Evolutionary conservation across 176 grass and related monocot genomes (phyloP).

Genomic region (Aegilops longissima): DNA sequence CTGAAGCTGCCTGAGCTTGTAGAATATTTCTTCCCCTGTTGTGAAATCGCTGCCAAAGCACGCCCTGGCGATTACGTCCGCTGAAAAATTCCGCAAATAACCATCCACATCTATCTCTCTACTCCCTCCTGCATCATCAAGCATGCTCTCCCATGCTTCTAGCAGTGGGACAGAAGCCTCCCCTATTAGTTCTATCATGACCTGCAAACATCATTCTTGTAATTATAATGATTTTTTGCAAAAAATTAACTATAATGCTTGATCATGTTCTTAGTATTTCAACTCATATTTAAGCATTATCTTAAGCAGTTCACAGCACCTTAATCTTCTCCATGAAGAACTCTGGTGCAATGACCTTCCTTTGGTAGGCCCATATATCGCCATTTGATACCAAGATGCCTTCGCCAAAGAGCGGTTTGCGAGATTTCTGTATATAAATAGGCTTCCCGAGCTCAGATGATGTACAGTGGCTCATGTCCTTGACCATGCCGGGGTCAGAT

Average conservation of each 20-base stretch:
- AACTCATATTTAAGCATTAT: slow-evolving; percentile 14
- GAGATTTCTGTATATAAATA: not conserved
- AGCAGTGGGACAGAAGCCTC: slow-evolving; percentile 47
- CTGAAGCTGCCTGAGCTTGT: slow-evolving; percentile 26
- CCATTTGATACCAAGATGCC: not conserved
- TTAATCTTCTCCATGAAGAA: slow-evolving; percentile 89
- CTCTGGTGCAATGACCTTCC: slow-evolving; percentile 62
- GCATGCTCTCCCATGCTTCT: slow-evolving; percentile 51
- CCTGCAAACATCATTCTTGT: slow-evolving; percentile 31
- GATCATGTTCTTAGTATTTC: slow-evolving; percentile 12
- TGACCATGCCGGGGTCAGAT: slow-evolving; percentile 1
- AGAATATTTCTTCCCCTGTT: slow-evolving; percentile 21
- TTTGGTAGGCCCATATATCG: slow-evolving; percentile 53
- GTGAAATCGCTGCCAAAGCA: slow-evolving; percentile 38
- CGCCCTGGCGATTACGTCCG: slow-evolving; percentile 55
- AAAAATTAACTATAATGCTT: not conserved
- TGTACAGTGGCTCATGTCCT: slow-evolving; percentile 20
- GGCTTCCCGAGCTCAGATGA: not conserved
- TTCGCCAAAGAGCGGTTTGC: not conserved
- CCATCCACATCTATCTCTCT: slow-evolving; percentile 66
- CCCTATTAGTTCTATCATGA: slow-evolving; percentile 54
- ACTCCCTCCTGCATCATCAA: slow-evolving; percentile 32
- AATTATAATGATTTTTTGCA: not conserved
- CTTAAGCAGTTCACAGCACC: slow-evolving; percentile 26
- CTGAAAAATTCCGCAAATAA: slow-evolving; percentile 60